Conservation (phyloP, 345 rosid genomes). For the Eucalyptus marginata region DNA sequence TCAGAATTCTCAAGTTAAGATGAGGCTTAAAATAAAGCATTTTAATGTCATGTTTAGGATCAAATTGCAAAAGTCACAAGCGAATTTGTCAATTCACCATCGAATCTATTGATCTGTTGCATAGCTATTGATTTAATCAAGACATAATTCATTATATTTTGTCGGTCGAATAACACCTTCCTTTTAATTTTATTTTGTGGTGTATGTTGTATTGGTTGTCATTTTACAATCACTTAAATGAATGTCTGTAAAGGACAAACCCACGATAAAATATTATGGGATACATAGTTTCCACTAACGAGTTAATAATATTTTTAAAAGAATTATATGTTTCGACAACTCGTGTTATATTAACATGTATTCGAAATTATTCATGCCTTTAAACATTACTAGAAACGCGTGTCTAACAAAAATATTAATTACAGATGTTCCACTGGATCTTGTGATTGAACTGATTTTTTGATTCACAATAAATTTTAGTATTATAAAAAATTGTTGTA, state of each 20-base stretch:
- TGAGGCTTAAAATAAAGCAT: too few species aligned
- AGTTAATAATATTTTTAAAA: not conserved
- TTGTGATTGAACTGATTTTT: not conserved
- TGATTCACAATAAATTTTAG: not conserved
- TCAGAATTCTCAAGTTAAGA: fast-evolving
- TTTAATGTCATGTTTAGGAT: not conserved
- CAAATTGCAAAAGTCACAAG: not conserved
- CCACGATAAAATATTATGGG: not conserved
- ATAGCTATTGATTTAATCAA: not conserved
- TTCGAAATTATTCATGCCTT: not conserved
- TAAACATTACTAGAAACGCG: not conserved
- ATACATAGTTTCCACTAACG: not conserved
- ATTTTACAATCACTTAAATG: not conserved
- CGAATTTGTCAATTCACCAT: not conserved
- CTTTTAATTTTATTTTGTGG: not conserved
- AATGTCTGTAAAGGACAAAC: not conserved
- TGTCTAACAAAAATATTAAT: not conserved
- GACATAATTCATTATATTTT: not conserved
- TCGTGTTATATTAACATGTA: not conserved
- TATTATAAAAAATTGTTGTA: not conserved
- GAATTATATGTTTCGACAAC: not conserved
- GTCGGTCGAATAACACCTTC: not conserved
- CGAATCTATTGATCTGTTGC: fast-evolving
- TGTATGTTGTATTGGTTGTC: not conserved
- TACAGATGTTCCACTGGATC: not conserved